These are phyloP conservation scores for Backusella australiensis DNA, from an alignment of 192 early-diverging fungal genomes.

Conservation along the genomic window DNA sequence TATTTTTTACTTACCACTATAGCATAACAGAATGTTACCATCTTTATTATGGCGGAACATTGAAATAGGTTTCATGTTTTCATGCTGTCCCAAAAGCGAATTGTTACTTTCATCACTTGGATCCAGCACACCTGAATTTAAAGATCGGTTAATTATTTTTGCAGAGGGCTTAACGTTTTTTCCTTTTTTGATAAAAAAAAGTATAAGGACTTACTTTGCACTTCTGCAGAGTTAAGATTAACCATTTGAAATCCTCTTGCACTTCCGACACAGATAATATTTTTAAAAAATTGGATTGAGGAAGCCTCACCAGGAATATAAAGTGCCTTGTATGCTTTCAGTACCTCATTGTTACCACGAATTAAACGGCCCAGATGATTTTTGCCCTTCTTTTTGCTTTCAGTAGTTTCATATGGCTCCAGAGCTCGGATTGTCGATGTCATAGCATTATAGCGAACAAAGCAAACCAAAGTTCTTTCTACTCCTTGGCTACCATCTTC, in stretches of 20 bases:
- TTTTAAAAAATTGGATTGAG: conserved; percentile 82
- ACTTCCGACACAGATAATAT: conserved; percentile 87
- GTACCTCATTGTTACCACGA: conserved; percentile 43
- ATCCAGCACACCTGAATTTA: conserved; percentile 68
- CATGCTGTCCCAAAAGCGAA: conserved; percentile 69
- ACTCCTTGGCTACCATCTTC: not conserved
- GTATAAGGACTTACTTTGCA: conserved; percentile 47
- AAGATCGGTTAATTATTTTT: not conserved
- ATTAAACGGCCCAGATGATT: conserved; percentile 46
- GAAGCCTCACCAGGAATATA: conserved; percentile 91
- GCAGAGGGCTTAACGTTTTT: too few species aligned
- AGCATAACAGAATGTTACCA: conserved; percentile 87
- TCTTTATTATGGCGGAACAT: conserved; percentile 72
- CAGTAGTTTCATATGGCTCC: conserved; percentile 56
- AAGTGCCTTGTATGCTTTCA: conserved; percentile 74
- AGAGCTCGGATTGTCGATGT: conserved; percentile 77
- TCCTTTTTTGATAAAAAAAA: not conserved
- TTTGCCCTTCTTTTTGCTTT: conserved; percentile 46
- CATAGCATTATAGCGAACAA: conserved; percentile 72
- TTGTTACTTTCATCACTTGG: conserved; percentile 75
- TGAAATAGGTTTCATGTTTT: conserved; percentile 76
- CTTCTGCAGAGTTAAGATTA: conserved; percentile 78
- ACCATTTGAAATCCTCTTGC: conserved; percentile 93
- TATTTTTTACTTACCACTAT: conserved; percentile 66
- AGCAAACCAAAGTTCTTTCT: conserved; percentile 52